Base-by-base conservation (phyloP, 176 grass and related monocot species). In the Oryza officinalis region DNA sequence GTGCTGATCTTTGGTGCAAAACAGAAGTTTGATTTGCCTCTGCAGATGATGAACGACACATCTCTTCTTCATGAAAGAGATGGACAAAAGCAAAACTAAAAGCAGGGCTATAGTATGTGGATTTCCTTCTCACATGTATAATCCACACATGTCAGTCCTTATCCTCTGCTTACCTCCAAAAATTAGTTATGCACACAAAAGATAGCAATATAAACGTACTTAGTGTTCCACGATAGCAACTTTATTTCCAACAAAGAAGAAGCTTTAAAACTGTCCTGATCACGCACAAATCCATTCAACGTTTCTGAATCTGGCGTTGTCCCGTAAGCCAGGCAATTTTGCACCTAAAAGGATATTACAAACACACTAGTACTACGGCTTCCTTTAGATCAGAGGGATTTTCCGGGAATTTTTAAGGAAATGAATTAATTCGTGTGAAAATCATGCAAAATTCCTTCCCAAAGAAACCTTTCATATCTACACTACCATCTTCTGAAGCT, bases 401-500 rank as follows among this genome's bases (percentile, higher is more conserved):
- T 18, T 20, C 6, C 1, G 6, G 17, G 4, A 54, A 54, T 7
- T 20, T 54, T 20, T 2, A 6, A 54, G 49, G 15, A 47, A 54
- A 18, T 54, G 14, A 54, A 18, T 6, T 20, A 54, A 54, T 20
- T 54, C 49, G 4, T 54, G 2, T 7, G 17, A 20, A 54, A 54
- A 54, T 20, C 17, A 17, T 54, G 5, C 17, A 54, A 54, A 54
- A 18, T 54, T 54, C 49, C 49, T 54, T 54, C 6, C 6, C 49
- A 54, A 20, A 54, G 49, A 15, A 60, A 4, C 54, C 52, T 2
- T 60, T 10, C 54, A 60, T 60, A 7, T 23, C 54, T 23, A 23
- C 50, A 44, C 37, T 65, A 54, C 32, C 45, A 65, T 83, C 74
- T 33, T 49, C 30, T 64, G 54, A 81, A 72, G 41, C 20, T 78